Evolutionary conservation across 345 rosid species (phyloP).

Genomic region (Populus simonii): DNA sequence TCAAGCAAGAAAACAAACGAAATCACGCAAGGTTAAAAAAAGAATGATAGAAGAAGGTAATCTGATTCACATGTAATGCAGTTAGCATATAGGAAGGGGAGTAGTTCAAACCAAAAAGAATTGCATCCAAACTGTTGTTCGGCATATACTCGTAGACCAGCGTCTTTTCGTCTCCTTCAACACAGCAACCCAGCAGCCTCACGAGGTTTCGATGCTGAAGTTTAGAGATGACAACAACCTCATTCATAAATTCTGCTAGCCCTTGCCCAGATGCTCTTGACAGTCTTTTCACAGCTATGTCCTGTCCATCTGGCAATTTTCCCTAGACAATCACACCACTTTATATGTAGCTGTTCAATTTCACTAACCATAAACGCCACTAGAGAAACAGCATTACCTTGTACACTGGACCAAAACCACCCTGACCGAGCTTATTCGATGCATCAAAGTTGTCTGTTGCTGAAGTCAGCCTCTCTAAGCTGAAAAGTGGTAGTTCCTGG

Average conservation of each 20-base stretch:
- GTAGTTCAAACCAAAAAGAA: conserved; percentile 12
- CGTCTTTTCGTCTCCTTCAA: conserved; percentile 17
- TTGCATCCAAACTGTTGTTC: conserved; percentile 21
- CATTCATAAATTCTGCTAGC: conserved; percentile 16
- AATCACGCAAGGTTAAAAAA: neutral
- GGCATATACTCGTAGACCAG: conserved; percentile 22
- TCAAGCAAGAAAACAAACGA: neutral
- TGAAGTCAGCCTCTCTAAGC: neutral
- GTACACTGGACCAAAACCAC: conserved; percentile 26
- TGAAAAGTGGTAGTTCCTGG: conserved; percentile 11
- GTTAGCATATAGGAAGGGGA: too few species aligned
- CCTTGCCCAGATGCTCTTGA: conserved; percentile 24
- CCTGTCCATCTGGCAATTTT: conserved; percentile 8
- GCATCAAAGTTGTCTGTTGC: conserved; percentile 15
- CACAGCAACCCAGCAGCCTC: conserved; percentile 17
- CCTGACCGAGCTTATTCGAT: conserved; percentile 19
- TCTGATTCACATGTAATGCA: too few species aligned
- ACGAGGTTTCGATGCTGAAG: conserved; percentile 27
- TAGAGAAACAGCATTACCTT: conserved; percentile 7
- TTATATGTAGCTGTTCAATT: neutral
- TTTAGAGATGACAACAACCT: conserved; percentile 11
- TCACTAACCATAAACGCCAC: neutral
- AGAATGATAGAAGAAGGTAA: neutral
- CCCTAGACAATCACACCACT: conserved; percentile 7
- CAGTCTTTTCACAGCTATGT: conserved; percentile 25